phyloP scores from a whole-genome alignment of 2,329 filamentous ascomycete species.

The Aspergillus ochraceoroseus region DNA sequence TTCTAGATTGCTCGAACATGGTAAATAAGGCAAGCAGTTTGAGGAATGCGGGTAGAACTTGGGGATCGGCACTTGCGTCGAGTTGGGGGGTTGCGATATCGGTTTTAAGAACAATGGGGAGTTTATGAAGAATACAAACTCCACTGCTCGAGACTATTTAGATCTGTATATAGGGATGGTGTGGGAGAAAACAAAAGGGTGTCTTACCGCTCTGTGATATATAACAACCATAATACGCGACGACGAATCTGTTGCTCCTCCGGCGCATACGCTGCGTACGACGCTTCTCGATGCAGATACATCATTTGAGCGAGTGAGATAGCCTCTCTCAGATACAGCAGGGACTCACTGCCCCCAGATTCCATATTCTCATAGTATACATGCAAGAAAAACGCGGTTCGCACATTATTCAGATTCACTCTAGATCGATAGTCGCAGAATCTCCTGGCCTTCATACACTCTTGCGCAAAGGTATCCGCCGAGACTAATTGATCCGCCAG shows the following conservation, averaged over 20 bases:
- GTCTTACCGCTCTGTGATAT: constrained; percentile 45
- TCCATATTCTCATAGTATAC: constrained; percentile 50
- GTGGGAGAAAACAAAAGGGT: too few relatives aligned
- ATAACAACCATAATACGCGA: constrained; percentile 48
- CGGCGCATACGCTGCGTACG: constrained; percentile 35
- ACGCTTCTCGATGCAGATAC: constrained; percentile 45
- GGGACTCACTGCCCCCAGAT: constrained; percentile 46
- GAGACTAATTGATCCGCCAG: constrained; percentile 29
- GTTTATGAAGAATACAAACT: constrained; percentile 49
- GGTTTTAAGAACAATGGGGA: constrained; percentile 46
- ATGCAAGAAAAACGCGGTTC: constrained; percentile 51
- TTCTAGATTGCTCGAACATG: constrained; percentile 49
- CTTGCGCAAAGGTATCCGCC: constrained; percentile 35
- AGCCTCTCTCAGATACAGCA: constrained; percentile 49
- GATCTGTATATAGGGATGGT: background rate
- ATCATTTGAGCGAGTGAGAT: constrained; percentile 52
- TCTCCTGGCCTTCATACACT: constrained; percentile 34
- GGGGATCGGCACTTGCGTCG: constrained; percentile 40
- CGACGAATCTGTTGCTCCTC: constrained; percentile 46
- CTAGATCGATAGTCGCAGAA: constrained; percentile 28
- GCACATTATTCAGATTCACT: constrained; percentile 41
- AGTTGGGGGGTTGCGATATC: constrained; percentile 39
- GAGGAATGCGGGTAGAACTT: constrained; percentile 48
- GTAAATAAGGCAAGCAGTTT: constrained; percentile 50
- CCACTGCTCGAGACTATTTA: constrained; percentile 30